Evolutionary conservation across 257 asterid genomes (phyloP).

Genomic region (Nicotiana tabacum): DNA sequence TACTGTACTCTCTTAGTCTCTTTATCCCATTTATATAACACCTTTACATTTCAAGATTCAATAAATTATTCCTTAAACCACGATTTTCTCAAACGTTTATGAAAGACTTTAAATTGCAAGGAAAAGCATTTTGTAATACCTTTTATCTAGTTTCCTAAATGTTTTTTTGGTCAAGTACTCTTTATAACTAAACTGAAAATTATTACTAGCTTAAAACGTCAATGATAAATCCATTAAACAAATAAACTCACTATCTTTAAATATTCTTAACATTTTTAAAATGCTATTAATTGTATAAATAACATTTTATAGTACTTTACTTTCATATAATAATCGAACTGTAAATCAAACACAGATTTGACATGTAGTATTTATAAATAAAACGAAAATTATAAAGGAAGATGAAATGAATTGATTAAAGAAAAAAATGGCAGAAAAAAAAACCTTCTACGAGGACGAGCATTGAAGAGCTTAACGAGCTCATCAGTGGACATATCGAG

Average conservation of each 20-base stretch:
- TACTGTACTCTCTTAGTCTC: not conserved
- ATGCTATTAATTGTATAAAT: not conserved
- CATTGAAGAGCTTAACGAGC: conserved; percentile 69
- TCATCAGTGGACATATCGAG: conserved; percentile 85
- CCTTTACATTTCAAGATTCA: not conserved
- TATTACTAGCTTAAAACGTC: not conserved
- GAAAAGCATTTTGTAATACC: not conserved
- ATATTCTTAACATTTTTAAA: not conserved
- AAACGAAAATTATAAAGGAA: not conserved
- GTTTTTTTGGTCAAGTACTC: not conserved
- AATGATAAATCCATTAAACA: not conserved
- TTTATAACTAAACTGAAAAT: not conserved
- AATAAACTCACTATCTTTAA: not conserved
- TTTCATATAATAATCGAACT: too few species aligned
- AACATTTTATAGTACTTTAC: not conserved
- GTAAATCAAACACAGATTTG: not conserved
- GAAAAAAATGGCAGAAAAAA: too few species aligned
- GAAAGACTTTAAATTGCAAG: not conserved
- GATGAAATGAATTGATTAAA: not conserved
- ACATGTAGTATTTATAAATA: too few species aligned
- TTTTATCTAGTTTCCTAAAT: not conserved
- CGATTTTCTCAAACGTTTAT: not conserved
- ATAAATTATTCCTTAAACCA: not conserved
- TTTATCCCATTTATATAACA: not conserved
- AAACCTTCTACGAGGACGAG: conserved; percentile 79